Conservation (phyloP, 2,329 filamentous ascomycete species). For the Didymella glomerata region DNA sequence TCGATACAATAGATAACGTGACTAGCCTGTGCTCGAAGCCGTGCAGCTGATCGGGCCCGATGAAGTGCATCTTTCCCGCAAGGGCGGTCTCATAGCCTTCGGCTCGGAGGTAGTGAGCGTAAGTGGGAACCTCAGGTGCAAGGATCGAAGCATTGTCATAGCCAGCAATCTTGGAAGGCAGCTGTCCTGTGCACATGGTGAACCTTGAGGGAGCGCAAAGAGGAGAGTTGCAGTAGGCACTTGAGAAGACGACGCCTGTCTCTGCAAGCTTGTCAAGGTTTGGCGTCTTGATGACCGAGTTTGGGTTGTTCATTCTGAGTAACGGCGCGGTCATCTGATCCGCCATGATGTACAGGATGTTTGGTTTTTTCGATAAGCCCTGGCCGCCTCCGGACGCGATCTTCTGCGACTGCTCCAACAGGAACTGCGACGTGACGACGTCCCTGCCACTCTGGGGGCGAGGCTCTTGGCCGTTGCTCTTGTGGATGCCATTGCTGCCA, state of each 20-base stretch:
- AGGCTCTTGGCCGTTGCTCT: conserved; percentile 21
- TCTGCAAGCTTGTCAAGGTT: conserved; percentile 85
- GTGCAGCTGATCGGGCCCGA: conserved; percentile 87
- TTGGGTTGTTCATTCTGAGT: conserved; percentile 88
- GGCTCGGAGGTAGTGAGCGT: conserved; percentile 86
- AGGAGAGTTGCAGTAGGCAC: conserved; percentile 92
- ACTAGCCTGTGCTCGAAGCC: conserved; percentile 77
- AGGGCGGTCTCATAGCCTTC: conserved; percentile 89
- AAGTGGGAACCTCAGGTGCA: conserved; percentile 84
- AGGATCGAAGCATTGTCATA: conserved; percentile 92
- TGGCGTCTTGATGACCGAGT: conserved; percentile 90
- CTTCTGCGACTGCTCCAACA: conserved; percentile 35
- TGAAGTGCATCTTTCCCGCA: conserved; percentile 97
- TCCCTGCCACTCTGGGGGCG: conserved; percentile 29
- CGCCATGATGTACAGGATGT: conserved; percentile 94
- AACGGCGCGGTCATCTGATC: conserved; percentile 92
- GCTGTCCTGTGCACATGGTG: conserved; percentile 90
- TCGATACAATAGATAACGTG: background rate
- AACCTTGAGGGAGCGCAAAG: conserved; percentile 92
- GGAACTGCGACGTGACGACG: conserved; percentile 41
- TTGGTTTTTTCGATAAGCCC: conserved; percentile 61
- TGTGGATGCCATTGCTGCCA: conserved; percentile 24
- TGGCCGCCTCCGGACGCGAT: conserved; percentile 31
- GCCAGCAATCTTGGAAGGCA: conserved; percentile 89
- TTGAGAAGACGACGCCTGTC: conserved; percentile 87